phyloP scores from a whole-genome alignment of 1,139 yeast species.

The Pichia sp. region DNA sequence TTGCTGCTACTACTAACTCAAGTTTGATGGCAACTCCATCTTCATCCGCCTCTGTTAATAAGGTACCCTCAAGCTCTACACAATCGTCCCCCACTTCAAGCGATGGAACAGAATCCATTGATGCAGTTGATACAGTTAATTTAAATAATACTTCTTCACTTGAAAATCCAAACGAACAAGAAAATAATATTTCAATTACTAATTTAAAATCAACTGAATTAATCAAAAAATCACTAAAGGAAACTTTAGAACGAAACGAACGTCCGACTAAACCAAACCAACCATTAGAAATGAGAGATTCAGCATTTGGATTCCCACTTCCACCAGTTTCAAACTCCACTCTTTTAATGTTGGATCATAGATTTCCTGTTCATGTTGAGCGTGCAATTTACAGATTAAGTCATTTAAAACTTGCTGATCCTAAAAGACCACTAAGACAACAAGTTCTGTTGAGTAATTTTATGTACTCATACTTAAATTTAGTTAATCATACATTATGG shows the following conservation, averaged over 20 bases:
- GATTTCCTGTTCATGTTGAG: constrained; percentile 93
- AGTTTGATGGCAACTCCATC: background rate
- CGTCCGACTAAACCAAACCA: constrained; percentile 45
- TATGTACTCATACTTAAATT: constrained; percentile 93
- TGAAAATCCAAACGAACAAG: constrained; percentile 6
- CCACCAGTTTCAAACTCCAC: constrained; percentile 76
- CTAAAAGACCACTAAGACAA: constrained; percentile 82
- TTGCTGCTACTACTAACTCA: background rate
- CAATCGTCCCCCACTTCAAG: background rate
- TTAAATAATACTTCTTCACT: background rate
- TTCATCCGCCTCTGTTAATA: background rate
- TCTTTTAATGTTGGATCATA: constrained; percentile 68
- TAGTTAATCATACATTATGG: constrained; percentile 84
- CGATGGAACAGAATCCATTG: background rate
- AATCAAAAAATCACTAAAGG: constrained; percentile 24
- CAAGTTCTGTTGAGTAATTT: constrained; percentile 90
- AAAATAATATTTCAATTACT: background rate
- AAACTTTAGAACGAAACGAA: constrained; percentile 24
- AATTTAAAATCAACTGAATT: constrained; percentile 11
- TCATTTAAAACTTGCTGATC: constrained; percentile 88
- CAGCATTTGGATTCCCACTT: constrained; percentile 79
- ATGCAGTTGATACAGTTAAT: constrained; percentile 3
- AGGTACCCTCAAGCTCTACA: background rate
- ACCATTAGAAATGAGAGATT: constrained; percentile 70
- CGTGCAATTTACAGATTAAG: constrained; percentile 89